Base-by-base conservation (phyloP, 805 yeast genomes). In the Tetrapisispora nanseiensis region DNA sequence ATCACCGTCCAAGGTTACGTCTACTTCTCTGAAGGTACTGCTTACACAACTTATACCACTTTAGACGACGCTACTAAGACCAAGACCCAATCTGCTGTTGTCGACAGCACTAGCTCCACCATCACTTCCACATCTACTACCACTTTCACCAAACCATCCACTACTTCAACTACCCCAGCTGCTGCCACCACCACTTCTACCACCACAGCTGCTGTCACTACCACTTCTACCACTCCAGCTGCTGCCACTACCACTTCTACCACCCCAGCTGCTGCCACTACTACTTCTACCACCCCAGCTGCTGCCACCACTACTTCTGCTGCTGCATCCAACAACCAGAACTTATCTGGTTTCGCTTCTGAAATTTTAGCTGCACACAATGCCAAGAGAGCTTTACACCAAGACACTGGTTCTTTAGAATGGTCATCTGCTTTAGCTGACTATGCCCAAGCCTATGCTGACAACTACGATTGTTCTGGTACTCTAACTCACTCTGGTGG, bases 281-380 rank as follows among this genome's bases (percentile, higher is more conserved):
- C 33, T n/a, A 35, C 43, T 20, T 15, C 45, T 16, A 18, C 45
- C 15, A 16, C 51, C 15, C 18, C 56, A 10, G 39, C 49, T 20
- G 22, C 46, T 26, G 11, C 45, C 3, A 19, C 48, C 33, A 42
- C 37, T 46, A 53, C 64, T 39, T 6, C 62, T n/a, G 41, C 45
- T 16, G 18, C 44, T n/a, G 37, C 31, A n/a, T 42, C 46, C 20
- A 13, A 39, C 13, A 36, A 32, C 22, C 15, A 39, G 2, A 8
- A 38, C 16, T 35, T 50, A 37, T 51, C 57, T 40, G 56, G 46
- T 49, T 53, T 55, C 50, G 57, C 56, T 11, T 37, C 49, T 1
- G 56, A 61, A 27, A 74, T 82, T 48, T 68, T 84, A 46, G 66
- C 64, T 43, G 76, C 71, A 48, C 90, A 82, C 69, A 83, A 83